phyloP scores from a whole-genome alignment of 306 rosid genomes.

The Inga oerstediana region DNA sequence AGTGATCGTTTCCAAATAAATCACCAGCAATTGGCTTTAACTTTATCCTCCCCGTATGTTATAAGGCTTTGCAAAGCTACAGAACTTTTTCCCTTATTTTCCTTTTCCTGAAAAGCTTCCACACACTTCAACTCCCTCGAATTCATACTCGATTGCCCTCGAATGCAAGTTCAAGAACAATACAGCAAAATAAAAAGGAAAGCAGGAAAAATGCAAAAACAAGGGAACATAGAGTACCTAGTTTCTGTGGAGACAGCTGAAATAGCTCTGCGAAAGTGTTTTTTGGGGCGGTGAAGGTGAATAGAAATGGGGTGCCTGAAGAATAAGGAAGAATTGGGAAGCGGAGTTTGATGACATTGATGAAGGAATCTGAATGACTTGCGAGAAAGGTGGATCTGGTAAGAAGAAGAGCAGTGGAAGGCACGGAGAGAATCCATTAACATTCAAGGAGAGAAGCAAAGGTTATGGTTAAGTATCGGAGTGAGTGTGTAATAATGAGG shows the following conservation, averaged over 20 bases:
- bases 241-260: conserved; percentile 40
- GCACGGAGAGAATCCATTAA: conserved; percentile 46
- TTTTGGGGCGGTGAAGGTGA: background rate
- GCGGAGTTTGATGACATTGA: conserved; percentile 20
- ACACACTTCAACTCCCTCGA: background rate
- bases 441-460: background rate
- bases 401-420: conserved; percentile 41
- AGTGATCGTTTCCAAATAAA: background rate
- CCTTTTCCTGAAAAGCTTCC: background rate
- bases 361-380: conserved; percentile 35
- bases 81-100: background rate
- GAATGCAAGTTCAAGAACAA: background rate
- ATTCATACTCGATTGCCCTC: background rate
- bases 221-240: conserved; percentile 16
- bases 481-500: background rate
- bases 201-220: background rate
- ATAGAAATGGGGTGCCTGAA: conserved; percentile 12
- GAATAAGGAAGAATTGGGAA: conserved; percentile 4
- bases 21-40: background rate
- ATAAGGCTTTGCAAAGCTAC: background rate
- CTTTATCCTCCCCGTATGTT: background rate
- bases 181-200: background rate
- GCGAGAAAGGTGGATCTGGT: conserved; percentile 24
- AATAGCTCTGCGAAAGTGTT: conserved; percentile 11
- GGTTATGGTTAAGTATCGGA: background rate